Base-by-base conservation (phyloP, 2,329 filamentous ascomycete genomes). In the Alternaria angustiovoidea region DNA sequence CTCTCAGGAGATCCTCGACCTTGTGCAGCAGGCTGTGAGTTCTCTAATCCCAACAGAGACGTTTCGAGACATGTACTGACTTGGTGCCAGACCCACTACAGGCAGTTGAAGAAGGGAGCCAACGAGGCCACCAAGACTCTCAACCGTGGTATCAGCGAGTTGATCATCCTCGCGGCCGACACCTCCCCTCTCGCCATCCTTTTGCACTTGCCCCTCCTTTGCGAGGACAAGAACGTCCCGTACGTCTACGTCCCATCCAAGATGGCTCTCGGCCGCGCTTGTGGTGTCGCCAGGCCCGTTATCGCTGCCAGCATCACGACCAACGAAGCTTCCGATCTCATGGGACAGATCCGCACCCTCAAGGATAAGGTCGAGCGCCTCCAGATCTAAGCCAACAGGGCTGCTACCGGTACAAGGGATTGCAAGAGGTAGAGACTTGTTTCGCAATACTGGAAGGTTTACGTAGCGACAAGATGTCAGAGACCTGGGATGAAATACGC, bases 321-420 rank as follows among this genome's bases (percentile, higher is more conserved):
- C 59, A 81, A 81, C 69, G 78, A 80, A 61, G 78, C 76, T 34
- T 72, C 81, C 43, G 59, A 63, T 81, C 85, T 98, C 62, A 91
- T 90, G 80, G 87, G 88, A 75, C 93, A 96, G 85, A 97, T 98
- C 81, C 87, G 91, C 73, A 86, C 89, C 67, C 85, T 97, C 76
- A 96, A 94, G 86, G 92, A 96, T 82, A 96, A 97, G 88, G 92
- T 98, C 57, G 94, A 98, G 87, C 88, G 94, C 73, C 87, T 97
- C 70, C 93, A 94, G 85, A 97, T 97, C 83, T 97, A 82, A 62
- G 44, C 2, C 6, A 24, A n/a, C 7, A 5, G 2, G 22, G 16
- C 16, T 11, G 22, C 11, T 14, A 12, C 11, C 41, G 2, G n/a
- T n/a, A 43, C 18, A 22, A 24, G 12, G 3, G 16, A 38, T 55